Evolutionary conservation across 805 yeast species (phyloP).

Genomic region (Scheffersomyces ergatensis): DNA sequence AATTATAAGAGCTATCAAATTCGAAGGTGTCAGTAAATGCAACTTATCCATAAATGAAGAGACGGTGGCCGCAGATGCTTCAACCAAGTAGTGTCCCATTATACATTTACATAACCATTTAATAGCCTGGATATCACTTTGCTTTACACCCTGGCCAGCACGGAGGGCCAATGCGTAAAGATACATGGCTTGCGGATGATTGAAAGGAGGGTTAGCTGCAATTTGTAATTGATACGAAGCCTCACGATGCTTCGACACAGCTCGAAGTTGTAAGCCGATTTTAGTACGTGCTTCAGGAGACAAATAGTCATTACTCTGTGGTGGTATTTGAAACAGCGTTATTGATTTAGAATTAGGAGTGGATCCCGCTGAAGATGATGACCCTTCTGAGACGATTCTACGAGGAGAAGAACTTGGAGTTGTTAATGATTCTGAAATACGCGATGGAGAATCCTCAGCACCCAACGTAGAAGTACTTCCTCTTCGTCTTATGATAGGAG

Average conservation of each 20-base stretch:
- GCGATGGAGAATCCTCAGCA: not conserved
- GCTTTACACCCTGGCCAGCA: constrained; percentile 65
- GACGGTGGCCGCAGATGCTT: constrained; percentile 6
- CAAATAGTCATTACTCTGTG: constrained; percentile 10
- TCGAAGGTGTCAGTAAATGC: constrained; percentile 24
- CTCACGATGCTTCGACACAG: constrained; percentile 60
- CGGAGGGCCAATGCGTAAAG: constrained; percentile 66
- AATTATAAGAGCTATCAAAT: constrained; percentile 22
- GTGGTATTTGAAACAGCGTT: not conserved
- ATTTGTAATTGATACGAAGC: constrained; percentile 66
- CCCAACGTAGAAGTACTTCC: not conserved
- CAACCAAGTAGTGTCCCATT: constrained; percentile 3
- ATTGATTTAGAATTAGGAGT: not conserved
- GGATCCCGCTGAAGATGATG: not conserved
- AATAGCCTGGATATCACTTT: constrained; percentile 52
- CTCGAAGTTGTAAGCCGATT: constrained; percentile 49
- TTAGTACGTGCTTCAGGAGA: constrained; percentile 34
- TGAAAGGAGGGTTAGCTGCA: constrained; percentile 61
- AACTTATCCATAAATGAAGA: constrained; percentile 21
- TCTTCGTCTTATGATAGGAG: constrained; percentile 2
- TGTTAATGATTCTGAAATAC: not conserved
- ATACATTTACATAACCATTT: constrained; percentile 57
- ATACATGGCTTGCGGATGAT: constrained; percentile 58
- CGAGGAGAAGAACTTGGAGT: not conserved
- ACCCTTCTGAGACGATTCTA: constrained; percentile 1